A percentile compares a stretch with the other conserved stretches of the same genome.
Evolutionary conservation across 2,329 filamentous ascomycete genomes (phyloP).

Genomic region (Ascochyta rabiei): DNA sequence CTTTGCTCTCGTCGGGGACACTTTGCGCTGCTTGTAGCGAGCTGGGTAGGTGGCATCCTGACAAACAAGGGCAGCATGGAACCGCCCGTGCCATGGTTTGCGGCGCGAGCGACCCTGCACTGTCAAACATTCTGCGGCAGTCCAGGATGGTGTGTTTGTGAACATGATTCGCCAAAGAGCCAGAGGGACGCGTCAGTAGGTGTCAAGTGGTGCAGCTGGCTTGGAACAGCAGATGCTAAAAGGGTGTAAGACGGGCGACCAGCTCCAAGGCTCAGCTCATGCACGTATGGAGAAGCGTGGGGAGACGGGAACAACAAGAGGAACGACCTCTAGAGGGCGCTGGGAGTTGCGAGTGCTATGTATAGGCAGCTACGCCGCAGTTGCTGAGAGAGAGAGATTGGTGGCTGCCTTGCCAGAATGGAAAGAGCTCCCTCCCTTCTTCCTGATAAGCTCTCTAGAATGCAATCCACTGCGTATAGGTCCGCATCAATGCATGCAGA

Average conservation of each 20-base stretch:
- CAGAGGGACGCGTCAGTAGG: constrained; percentile 1
- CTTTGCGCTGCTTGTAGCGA: neutral
- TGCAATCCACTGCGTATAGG: too few species aligned
- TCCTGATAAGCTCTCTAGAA: too few species aligned
- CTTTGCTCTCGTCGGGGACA: neutral
- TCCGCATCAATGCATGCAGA: too few species aligned
- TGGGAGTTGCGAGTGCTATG: neutral
- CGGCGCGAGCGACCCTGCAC: neutral
- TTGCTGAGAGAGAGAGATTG: neutral
- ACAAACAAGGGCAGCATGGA: neutral
- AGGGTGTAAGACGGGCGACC: neutral
- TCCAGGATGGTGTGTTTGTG: neutral
- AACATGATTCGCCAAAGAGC: neutral
- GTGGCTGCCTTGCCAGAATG: neutral
- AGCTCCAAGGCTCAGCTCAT: neutral
- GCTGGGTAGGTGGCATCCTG: neutral
- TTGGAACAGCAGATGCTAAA: neutral
- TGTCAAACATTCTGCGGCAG: neutral
- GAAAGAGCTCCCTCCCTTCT: neutral
- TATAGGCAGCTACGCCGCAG: constrained; percentile 1
- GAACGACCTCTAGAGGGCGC: too few species aligned
- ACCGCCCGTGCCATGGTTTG: neutral
- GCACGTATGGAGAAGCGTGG: neutral
- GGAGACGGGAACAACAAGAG: neutral
- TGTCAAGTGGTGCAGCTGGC: neutral